Percentiles rank a stretch among this genome's conserved stretches.
Evolutionary conservation across 345 rosid genomes (phyloP).

Genomic region (Citrus medica): DNA sequence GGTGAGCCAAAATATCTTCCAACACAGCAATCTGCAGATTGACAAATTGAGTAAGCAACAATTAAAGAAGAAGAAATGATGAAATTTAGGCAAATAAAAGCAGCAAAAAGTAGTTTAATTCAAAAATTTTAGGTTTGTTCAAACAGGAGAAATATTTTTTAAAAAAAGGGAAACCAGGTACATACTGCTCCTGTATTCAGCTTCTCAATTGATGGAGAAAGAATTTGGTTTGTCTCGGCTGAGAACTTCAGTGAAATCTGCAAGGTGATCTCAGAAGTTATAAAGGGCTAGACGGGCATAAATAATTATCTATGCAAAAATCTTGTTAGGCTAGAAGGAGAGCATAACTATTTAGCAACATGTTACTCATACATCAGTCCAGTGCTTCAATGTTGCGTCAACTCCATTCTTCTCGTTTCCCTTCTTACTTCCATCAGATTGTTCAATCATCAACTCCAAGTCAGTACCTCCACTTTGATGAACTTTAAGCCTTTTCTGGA

Average conservation of each 20-base stretch:
- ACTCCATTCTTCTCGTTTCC: slow-evolving; percentile 26
- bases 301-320: slow-evolving; percentile 5
- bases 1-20: slow-evolving; percentile 50
- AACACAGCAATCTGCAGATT: slow-evolving; percentile 53
- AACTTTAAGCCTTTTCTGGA: slow-evolving; percentile 31
- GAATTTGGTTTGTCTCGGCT: slow-evolving; percentile 40
- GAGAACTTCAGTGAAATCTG: slow-evolving; percentile 66
- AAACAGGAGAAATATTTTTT: neutral
- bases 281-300: slow-evolving; percentile 10
- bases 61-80: slow-evolving; percentile 4
- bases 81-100: slow-evolving; percentile 4
- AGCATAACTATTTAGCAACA: slow-evolving; percentile 11
- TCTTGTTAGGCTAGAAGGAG: slow-evolving; percentile 5
- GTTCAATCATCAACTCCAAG: slow-evolving; percentile 24
- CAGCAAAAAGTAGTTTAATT: neutral
- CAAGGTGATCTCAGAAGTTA: slow-evolving; percentile 27
- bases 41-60: slow-evolving; percentile 17
- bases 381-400: slow-evolving; percentile 32
- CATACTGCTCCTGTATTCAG: slow-evolving; percentile 53
- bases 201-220: slow-evolving; percentile 44
- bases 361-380: slow-evolving; percentile 56
- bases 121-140: neutral
- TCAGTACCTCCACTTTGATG: slow-evolving; percentile 23
- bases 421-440: slow-evolving; percentile 26
- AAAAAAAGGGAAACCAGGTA: slow-evolving; percentile 1